Evolutionary conservation across 75 land plant species (phyloP).

Genomic region (Cryptomeria japonica): DNA sequence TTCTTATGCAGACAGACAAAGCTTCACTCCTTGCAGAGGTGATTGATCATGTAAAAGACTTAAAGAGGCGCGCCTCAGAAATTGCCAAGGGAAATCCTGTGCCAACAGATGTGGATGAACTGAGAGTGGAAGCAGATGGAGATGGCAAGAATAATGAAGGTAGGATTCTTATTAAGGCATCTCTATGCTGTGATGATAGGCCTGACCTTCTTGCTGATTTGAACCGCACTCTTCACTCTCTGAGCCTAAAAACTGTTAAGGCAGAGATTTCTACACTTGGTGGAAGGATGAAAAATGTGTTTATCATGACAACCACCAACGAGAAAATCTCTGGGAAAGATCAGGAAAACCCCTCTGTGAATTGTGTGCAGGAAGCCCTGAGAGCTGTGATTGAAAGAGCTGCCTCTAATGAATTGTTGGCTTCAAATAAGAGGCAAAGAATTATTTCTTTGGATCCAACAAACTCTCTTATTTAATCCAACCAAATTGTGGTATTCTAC

Average conservation of each 20-base stretch:
- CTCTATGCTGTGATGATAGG: conserved; percentile 67
- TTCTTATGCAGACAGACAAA: conserved; percentile 69
- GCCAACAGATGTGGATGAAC: conserved; percentile 75
- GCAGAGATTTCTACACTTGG: conserved; percentile 76
- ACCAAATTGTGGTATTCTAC: background rate
- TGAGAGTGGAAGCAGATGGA: conserved; percentile 40
- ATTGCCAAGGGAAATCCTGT: conserved; percentile 47
- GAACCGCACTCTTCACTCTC: conserved; percentile 40
- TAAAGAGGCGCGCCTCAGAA: conserved; percentile 55
- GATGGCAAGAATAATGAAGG: conserved; percentile 13
- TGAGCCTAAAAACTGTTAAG: conserved; percentile 41
- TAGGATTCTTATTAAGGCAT: conserved; percentile 33
- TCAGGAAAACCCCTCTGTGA: conserved; percentile 18
- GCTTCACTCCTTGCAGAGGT: conserved; percentile 85
- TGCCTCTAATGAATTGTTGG: conserved; percentile 34
- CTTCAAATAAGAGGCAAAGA: conserved; percentile 35
- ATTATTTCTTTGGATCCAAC: conserved; percentile 24
- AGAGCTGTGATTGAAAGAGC: conserved; percentile 57
- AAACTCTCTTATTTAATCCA: conserved; percentile 7
- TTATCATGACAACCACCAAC: conserved; percentile 28
- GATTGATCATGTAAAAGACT: conserved; percentile 61
- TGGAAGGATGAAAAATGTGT: conserved; percentile 48
- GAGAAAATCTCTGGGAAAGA: conserved; percentile 11
- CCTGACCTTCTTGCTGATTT: conserved; percentile 67
- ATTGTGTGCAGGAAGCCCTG: conserved; percentile 43